Base-by-base conservation (phyloP, 495 filamentous ascomycete species). In the Xylaria intraflava region DNA sequence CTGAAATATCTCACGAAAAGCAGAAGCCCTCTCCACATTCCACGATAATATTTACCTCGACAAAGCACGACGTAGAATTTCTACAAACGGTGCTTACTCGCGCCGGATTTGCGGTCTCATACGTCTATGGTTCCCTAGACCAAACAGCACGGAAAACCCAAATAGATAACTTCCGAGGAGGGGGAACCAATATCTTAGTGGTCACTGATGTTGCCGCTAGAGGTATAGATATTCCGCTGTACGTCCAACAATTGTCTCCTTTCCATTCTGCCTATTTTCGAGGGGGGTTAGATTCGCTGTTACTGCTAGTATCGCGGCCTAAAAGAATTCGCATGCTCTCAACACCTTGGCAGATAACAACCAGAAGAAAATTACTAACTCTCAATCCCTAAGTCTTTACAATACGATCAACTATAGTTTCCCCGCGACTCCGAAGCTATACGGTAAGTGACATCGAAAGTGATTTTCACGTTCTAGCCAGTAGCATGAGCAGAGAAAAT, bases 361-460 rank as follows among this genome's bases (percentile, higher is more conserved):
- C 3, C 9, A 24, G 19, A 5, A 24, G 6, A 16, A 9, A 16
- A 40, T 31, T 31, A 42, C 51, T 54, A 10, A 54, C 43, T 38
- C 11, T 16, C 24, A 1, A 20, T 46, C 11, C 24, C 30, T 6
- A 29, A 54, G 51, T 27, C 82, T 99, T 10, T 90, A 89, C 36
- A 96, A 99, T 64, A 93, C 97, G 46, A 93, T 99, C 72, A 97
- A 99, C 74, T 99, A 94, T 74, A 90, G 97, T 57, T 97, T 99
- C 62, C 93, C 93, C 3, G 85, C 92, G 5, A 92, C 97, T 61
- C 90, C 93, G 22, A 99, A 99, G 68, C 83, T 97, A 16, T 97
- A 92, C 60, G 20, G 51, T 54, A 54, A 47, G 51, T 54, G 3
- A 12, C 26, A 23, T 7, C n/a, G 7, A 33, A 3, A 12, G 10